Evolutionary conservation across 2,329 filamentous ascomycete species (phyloP).

Genomic region (Fusarium nodosum): DNA sequence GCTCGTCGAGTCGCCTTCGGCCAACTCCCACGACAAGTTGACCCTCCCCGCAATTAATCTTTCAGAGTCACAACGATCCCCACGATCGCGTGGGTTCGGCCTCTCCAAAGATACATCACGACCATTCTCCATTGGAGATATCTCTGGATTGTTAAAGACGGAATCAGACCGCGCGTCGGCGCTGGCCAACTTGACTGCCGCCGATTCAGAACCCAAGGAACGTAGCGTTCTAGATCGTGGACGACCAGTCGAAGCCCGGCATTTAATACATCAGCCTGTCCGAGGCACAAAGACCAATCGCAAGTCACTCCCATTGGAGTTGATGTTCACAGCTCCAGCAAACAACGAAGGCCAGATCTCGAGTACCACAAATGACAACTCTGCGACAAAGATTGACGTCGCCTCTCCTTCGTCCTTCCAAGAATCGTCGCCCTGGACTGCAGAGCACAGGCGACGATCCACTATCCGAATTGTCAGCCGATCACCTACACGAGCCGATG

Average conservation of each 20-base stretch:
- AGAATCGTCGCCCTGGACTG: slow-evolving; percentile 15
- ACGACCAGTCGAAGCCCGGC: slow-evolving; percentile 22
- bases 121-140: slow-evolving; percentile 10
- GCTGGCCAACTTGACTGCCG: not conserved
- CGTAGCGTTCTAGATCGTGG: slow-evolving; percentile 24
- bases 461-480: slow-evolving; percentile 7
- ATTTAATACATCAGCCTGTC: slow-evolving; percentile 29
- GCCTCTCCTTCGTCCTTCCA: slow-evolving; percentile 6
- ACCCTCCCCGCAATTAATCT: slow-evolving; percentile 15
- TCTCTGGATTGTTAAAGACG: slow-evolving; percentile 4
- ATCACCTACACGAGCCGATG: slow-evolving; percentile 9
- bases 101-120: slow-evolving; percentile 1
- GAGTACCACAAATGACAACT: not conserved
- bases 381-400: slow-evolving; percentile 7
- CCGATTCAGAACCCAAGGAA: not conserved
- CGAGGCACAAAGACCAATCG: slow-evolving; percentile 15
- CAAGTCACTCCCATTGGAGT: slow-evolving; percentile 30
- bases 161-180: slow-evolving; percentile 16
- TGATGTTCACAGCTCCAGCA: slow-evolving; percentile 12
- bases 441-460: slow-evolving; percentile 7
- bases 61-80: slow-evolving; percentile 5
- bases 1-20: slow-evolving; percentile 16
- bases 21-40: not conserved
- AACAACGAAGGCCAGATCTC: slow-evolving; percentile 8
- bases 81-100: not conserved